These are phyloP conservation scores for Microcos paniculata DNA, from an alignment of 345 rosid species.

Conservation along the genomic window DNA sequence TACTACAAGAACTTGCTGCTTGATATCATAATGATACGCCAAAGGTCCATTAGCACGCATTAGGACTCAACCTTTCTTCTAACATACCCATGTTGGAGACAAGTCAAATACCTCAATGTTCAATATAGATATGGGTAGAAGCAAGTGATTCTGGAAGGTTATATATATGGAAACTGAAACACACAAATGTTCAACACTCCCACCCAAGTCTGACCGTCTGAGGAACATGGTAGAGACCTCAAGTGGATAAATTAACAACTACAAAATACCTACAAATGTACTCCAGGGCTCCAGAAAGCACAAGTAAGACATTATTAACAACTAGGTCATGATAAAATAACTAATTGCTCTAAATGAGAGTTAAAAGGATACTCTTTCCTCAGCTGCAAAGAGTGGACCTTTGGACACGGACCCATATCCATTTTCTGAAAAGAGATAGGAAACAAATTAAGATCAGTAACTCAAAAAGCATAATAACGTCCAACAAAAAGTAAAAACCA, in stretches of 20 bases:
- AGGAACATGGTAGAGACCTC: not conserved
- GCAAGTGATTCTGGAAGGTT: not conserved
- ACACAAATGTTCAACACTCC: not conserved
- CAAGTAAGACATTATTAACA: not conserved
- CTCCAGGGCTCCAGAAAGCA: not conserved
- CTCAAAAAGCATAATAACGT: not conserved
- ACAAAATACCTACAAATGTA: not conserved
- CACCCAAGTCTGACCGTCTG: not conserved
- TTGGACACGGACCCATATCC: conserved; percentile 99
- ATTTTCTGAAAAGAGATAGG: conserved; percentile 63
- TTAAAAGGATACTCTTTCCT: conserved; percentile 89
- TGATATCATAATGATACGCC: not conserved
- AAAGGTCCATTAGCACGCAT: not conserved
- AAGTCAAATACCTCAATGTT: not conserved
- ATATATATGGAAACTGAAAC: not conserved
- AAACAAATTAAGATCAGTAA: not conserved
- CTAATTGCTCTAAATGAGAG: not conserved
- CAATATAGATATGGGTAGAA: not conserved
- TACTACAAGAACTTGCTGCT: not conserved
- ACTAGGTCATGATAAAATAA: not conserved
- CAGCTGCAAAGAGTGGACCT: conserved; percentile 94
- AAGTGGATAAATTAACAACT: not conserved
- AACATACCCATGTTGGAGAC: no score
- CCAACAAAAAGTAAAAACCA: no score
- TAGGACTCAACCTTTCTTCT: not conserved